Evolutionary conservation across 108 stramenopile species (phyloP).

Genomic region (Asterionellopsis glacialis): DNA sequence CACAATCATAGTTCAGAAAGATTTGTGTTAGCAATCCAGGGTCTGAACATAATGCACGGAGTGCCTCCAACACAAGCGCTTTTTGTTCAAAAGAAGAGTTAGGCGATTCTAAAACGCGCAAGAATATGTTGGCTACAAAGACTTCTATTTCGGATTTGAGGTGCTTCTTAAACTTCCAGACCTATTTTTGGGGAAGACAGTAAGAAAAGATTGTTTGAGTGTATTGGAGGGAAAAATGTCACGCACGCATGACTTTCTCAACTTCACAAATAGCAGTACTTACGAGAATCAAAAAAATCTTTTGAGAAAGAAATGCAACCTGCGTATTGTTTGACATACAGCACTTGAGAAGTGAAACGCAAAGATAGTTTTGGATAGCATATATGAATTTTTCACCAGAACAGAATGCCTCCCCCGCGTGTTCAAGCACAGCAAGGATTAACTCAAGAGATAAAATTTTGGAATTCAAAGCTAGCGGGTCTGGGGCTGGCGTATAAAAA

Average conservation of each 20-base stretch:
- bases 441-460: conserved; percentile 94
- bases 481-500: conserved; percentile 37
- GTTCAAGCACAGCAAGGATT: conserved; percentile 81
- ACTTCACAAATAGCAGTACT: conserved; percentile 9
- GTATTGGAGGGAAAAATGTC: not conserved
- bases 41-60: conserved; percentile 85
- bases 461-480: conserved; percentile 81
- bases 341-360: conserved; percentile 92
- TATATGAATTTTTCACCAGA: conserved; percentile 85
- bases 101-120: conserved; percentile 90
- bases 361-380: conserved; percentile 90
- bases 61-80: conserved; percentile 89
- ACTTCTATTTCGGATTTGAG: conserved; percentile 95
- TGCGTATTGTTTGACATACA: conserved; percentile 89
- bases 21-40: conserved; percentile 86
- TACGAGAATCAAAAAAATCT: conserved; percentile 92
- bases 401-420: conserved; percentile 71
- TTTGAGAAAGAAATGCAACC: conserved; percentile 90
- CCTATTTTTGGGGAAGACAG: no score
- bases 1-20: conserved; percentile 99
- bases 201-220: no score
- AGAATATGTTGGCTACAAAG: conserved; percentile 95
- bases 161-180: conserved; percentile 88
- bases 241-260: no score
- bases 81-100: conserved; percentile 96